phyloP scores from a whole-genome alignment of 768 basidiomycete genomes.

The Lactarius evosmus region DNA sequence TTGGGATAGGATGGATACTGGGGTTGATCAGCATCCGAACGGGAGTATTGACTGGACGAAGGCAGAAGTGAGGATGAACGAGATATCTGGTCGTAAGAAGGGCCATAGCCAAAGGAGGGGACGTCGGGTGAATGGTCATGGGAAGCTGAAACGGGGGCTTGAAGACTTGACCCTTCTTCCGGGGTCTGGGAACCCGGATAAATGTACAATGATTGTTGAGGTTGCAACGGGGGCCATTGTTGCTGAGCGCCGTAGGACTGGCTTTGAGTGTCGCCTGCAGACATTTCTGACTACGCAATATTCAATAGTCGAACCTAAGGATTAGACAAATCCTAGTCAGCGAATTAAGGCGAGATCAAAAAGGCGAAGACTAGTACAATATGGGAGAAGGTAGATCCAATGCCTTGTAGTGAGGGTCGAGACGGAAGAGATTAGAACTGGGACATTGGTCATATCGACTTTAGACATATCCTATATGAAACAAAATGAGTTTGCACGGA shows the following conservation, averaged over 20 bases:
- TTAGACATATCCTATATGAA: no score
- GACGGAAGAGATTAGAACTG: not conserved
- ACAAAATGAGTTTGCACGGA: not conserved
- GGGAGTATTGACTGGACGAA: conserved; percentile 10
- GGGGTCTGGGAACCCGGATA: conserved; percentile 6
- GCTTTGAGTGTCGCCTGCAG: conserved; percentile 1
- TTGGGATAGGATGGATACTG: conserved; percentile 13
- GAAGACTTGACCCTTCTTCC: conserved; percentile 1
- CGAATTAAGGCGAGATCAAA: not conserved
- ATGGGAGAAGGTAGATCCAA: not conserved
- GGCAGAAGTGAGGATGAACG: conserved; percentile 15
- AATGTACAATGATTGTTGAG: conserved; percentile 4
- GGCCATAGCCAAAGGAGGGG: conserved; percentile 14
- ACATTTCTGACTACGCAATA: conserved; percentile 1
- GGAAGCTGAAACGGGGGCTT: not conserved
- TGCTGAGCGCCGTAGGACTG: conserved; percentile 7
- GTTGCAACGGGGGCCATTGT: conserved; percentile 11
- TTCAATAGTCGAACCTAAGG: not conserved
- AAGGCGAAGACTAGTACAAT: not conserved
- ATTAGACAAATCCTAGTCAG: not conserved
- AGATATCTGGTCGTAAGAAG: conserved; percentile 15
- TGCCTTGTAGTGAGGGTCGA: not conserved
- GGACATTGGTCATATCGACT: not conserved
- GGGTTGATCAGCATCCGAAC: not conserved
- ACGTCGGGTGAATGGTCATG: conserved; percentile 3